These are phyloP conservation scores for Hibiscus trionum DNA, from an alignment of 345 rosid genomes.

Conservation along the genomic window DNA sequence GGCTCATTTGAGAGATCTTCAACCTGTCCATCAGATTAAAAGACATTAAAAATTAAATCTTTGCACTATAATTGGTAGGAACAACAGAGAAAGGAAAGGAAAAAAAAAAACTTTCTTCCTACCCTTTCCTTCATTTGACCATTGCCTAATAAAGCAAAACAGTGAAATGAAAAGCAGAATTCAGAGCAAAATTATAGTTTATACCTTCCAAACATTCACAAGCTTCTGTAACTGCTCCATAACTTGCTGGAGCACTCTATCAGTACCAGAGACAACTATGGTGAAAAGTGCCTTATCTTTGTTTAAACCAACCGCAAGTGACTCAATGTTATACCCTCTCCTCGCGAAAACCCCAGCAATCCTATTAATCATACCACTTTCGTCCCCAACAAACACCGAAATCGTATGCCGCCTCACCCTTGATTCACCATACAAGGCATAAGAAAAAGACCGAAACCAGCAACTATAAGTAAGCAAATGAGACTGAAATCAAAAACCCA, in stretches of 20 bases:
- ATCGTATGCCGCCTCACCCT: constrained; percentile 80
- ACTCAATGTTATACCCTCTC: constrained; percentile 91
- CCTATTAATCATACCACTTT: constrained; percentile 94
- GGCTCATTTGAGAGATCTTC: constrained; percentile 88
- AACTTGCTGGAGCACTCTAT: constrained; percentile 73
- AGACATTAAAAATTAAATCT: not conserved
- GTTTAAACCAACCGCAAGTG: constrained; percentile 92
- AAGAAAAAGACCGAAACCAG: not conserved
- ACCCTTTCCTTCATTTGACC: not conserved
- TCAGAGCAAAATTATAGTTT: not conserved
- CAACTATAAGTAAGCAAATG: not conserved
- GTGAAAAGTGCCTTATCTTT: constrained; percentile 93
- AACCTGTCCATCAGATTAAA: constrained; percentile 36
- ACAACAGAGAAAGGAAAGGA: not conserved
- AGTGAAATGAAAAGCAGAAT: no score
- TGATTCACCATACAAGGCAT: not conserved
- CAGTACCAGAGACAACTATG: constrained; percentile 86
- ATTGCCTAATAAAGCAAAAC: no score
- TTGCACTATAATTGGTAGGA: not conserved
- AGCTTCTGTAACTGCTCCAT: constrained; percentile 92
- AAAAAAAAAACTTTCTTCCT: not conserved
- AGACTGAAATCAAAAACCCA: not conserved
- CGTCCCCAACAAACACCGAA: constrained; percentile 95
- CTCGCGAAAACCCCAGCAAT: constrained; percentile 97
- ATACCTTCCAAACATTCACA: constrained; percentile 85